phyloP scores from a whole-genome alignment of 331 rosid species.

The Quercus lobata region DNA sequence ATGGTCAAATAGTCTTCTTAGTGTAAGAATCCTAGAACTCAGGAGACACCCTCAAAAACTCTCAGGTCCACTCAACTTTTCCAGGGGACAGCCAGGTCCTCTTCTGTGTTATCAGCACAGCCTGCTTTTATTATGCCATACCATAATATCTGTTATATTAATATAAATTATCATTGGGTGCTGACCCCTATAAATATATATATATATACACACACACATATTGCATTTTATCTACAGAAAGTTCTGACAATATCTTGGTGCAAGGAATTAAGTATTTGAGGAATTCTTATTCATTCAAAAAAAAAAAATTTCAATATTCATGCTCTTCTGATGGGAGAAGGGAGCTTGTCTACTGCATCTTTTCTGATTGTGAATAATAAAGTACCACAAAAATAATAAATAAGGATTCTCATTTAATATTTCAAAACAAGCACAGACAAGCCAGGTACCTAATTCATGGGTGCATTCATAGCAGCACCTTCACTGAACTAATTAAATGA shows the following conservation, averaged over 20 bases:
- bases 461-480: not conserved
- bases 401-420: not conserved
- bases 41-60: not conserved
- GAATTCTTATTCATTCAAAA: not conserved
- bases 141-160: not conserved
- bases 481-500: not conserved
- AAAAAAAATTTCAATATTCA: not conserved
- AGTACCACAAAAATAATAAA: not conserved
- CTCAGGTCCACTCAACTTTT: not conserved
- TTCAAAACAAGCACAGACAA: not conserved
- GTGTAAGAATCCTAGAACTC: not conserved
- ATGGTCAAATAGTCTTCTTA: not conserved
- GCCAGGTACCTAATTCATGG: not conserved
- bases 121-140: not conserved
- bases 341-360: not conserved
- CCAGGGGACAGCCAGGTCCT: not conserved
- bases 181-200: not conserved
- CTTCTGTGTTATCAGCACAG: not conserved
- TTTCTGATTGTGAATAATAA: not conserved
- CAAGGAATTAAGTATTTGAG: not conserved
- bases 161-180: not conserved
- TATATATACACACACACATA: not conserved
- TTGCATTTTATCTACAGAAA: not conserved
- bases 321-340: not conserved
- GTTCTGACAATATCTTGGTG: not conserved